These are phyloP conservation scores for Azolla pinnata DNA, from an alignment of 75 land plant genomes.

Conservation along the genomic window DNA sequence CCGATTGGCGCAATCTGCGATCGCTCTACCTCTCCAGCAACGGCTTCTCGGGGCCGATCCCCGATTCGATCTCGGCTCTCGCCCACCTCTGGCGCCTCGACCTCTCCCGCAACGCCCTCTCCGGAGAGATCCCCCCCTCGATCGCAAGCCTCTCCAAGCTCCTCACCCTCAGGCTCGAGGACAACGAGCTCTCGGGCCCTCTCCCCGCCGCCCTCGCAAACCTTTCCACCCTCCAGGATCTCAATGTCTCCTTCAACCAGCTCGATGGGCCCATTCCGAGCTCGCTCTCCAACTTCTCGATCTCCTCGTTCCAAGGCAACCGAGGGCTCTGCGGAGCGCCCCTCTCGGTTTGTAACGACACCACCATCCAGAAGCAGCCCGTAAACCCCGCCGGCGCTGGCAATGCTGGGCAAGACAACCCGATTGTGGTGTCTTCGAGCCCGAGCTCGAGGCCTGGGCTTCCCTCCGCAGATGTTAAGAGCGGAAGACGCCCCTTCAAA, in stretches of 20 bases:
- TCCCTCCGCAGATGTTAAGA: slow-evolving; percentile 2
- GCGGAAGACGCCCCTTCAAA: slow-evolving; percentile 3
- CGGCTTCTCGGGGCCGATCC: slow-evolving; percentile 41
- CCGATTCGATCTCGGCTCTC: slow-evolving; percentile 33
- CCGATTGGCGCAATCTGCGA: slow-evolving; percentile 37
- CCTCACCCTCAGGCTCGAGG: slow-evolving; percentile 49
- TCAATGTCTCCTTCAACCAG: slow-evolving; percentile 52
- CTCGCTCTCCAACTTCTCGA: slow-evolving; percentile 35
- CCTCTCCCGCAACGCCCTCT: slow-evolving; percentile 46
- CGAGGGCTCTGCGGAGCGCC: slow-evolving; percentile 57
- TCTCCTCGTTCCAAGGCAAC: slow-evolving; percentile 43
- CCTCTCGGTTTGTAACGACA: slow-evolving; percentile 22
- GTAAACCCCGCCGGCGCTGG: slow-evolving; percentile 7
- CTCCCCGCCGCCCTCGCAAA: slow-evolving; percentile 23
- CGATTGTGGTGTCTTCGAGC: slow-evolving; percentile 28
- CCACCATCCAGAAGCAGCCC: slow-evolving; percentile 6
- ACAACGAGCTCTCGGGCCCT: slow-evolving; percentile 46
- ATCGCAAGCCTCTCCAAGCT: slow-evolving; percentile 39
- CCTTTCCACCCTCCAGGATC: slow-evolving; percentile 42
- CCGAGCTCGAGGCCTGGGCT: slow-evolving; percentile 19
- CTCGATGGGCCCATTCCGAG: slow-evolving; percentile 46
- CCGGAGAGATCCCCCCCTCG: slow-evolving; percentile 45
- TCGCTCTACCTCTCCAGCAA: slow-evolving; percentile 58
- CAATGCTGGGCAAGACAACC: slow-evolving; percentile 14
- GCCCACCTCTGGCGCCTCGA: slow-evolving; percentile 54